Evolutionary conservation across 164 flowering plant genomes (phyloP).

Genomic region (Magnolia changhungtana): DNA sequence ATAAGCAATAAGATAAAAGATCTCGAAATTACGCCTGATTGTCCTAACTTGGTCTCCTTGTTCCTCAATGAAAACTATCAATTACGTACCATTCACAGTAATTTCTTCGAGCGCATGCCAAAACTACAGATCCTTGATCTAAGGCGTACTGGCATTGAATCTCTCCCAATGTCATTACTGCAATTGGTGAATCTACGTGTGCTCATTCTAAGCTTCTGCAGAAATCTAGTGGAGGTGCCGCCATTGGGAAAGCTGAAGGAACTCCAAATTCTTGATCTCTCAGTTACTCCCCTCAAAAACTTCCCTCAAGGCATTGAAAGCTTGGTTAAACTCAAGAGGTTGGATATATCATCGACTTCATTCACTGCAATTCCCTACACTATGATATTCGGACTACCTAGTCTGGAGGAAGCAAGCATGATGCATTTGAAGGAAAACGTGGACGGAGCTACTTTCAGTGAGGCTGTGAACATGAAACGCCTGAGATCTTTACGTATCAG

Average conservation of each 20-base stretch:
- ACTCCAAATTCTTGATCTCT: slow-evolving; percentile 9
- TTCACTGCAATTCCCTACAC: background rate
- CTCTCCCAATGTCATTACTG: background rate
- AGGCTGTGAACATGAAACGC: background rate
- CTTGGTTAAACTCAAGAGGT: slow-evolving; percentile 4
- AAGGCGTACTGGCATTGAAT: background rate
- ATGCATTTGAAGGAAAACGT: background rate
- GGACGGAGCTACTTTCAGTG: background rate
- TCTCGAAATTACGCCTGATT: background rate
- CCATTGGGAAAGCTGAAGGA: background rate
- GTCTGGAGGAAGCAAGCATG: background rate
- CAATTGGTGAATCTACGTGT: background rate
- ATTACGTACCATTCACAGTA: background rate
- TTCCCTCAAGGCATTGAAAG: background rate
- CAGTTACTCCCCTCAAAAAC: background rate
- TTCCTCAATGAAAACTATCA: background rate
- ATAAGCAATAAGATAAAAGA: background rate
- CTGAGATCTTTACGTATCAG: background rate
- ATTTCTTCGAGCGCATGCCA: background rate
- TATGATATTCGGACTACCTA: background rate
- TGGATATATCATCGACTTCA: background rate
- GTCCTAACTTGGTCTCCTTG: background rate
- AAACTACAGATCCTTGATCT: slow-evolving; percentile 3
- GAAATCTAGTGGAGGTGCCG: background rate
- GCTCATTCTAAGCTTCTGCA: background rate